Conservation (phyloP, 2,329 filamentous ascomycete genomes). For the Lomentospora prolificans region DNA sequence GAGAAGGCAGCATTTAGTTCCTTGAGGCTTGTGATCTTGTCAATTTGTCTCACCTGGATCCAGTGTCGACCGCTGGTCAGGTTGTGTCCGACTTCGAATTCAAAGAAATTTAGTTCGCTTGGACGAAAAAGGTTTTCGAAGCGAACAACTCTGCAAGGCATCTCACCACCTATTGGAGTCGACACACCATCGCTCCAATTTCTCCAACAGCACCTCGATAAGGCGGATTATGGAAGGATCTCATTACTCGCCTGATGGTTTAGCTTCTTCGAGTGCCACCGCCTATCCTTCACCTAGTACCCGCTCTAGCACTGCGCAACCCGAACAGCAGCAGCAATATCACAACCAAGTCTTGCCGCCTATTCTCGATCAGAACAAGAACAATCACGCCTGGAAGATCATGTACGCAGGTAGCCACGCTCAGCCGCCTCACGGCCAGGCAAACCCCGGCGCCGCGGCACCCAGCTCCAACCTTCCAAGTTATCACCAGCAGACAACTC, state of each 20-base stretch:
- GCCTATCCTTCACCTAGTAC: slow-evolving; percentile 9
- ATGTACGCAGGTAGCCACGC: slow-evolving; percentile 47
- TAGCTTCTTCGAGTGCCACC: slow-evolving; percentile 19
- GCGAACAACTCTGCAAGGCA: not conserved
- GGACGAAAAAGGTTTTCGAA: not conserved
- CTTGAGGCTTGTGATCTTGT: not conserved
- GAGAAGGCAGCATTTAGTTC: no score
- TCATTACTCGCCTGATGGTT: slow-evolving; percentile 44
- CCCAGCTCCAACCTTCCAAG: slow-evolving; percentile 42
- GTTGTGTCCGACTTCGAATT: not conserved
- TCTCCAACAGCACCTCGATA: not conserved
- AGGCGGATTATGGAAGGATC: slow-evolving; percentile 40
- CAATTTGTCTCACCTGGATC: not conserved
- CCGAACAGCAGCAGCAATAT: slow-evolving; percentile 5
- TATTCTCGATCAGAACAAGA: slow-evolving; percentile 26
- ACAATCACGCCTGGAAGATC: slow-evolving; percentile 30
- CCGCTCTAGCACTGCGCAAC: slow-evolving; percentile 7
- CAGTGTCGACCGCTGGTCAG: not conserved
- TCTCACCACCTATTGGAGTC: not conserved
- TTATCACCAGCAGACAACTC: slow-evolving; percentile 41
- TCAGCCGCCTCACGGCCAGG: slow-evolving; percentile 52
- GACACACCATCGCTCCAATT: not conserved
- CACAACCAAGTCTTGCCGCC: slow-evolving; percentile 8
- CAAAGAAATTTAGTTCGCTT: not conserved
- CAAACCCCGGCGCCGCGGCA: slow-evolving; percentile 53